Conservation (phyloP, 1,139 yeast species). For the Arxiozyma bovina region DNA sequence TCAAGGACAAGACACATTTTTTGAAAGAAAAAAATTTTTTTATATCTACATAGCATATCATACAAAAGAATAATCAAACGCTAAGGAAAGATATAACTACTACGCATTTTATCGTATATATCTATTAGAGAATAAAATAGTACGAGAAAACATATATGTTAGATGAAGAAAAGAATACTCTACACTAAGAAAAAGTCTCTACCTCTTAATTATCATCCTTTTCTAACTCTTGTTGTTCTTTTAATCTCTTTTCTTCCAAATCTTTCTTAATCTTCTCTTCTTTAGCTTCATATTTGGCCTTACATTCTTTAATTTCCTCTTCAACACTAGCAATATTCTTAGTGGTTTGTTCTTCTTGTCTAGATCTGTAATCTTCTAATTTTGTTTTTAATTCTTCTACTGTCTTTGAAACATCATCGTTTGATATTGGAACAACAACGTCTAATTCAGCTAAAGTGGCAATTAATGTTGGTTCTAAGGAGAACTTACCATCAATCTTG, state of each 20-base stretch:
- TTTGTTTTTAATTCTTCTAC: slow-evolving; percentile 65
- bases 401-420: slow-evolving; percentile 63
- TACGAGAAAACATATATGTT: background rate
- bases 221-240: slow-evolving; percentile 21
- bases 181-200: background rate
- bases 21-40: background rate
- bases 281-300: slow-evolving; percentile 29
- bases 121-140: background rate
- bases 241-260: slow-evolving; percentile 29
- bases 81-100: background rate
- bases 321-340: slow-evolving; percentile 67
- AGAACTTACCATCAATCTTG: slow-evolving; percentile 40
- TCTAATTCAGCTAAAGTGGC: slow-evolving; percentile 70
- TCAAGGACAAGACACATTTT: background rate
- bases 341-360: slow-evolving; percentile 77
- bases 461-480: slow-evolving; percentile 74
- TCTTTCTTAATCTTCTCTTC: slow-evolving; percentile 34
- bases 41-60: background rate
- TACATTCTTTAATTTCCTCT: slow-evolving; percentile 62
- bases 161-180: background rate
- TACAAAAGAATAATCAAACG: background rate
- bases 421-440: slow-evolving; percentile 70
- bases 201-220: background rate
- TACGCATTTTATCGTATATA: background rate
- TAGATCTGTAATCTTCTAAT: slow-evolving; percentile 56